Percentiles rank a stretch among this genome's conserved stretches.
phyloP scores from a whole-genome alignment of 2,329 filamentous ascomycete genomes.

The Thermochaetoides dissita region DNA sequence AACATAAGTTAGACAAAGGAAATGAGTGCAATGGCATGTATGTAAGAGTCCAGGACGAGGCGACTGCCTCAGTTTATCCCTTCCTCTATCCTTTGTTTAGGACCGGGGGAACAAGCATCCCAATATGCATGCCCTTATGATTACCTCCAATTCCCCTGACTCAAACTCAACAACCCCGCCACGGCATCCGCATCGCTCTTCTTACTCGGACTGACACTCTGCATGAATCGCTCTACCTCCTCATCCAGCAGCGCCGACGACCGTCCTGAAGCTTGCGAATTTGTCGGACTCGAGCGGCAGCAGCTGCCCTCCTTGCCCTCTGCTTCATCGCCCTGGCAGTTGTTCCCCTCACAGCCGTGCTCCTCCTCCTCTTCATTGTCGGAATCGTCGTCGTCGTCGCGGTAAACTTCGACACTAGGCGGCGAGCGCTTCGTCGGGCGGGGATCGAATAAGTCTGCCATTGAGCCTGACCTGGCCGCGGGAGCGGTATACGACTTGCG shows the following conservation, averaged over 20 bases:
- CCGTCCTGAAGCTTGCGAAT: background rate
- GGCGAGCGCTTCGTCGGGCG: conserved; percentile 15
- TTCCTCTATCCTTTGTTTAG: too few species aligned
- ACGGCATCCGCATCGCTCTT: conserved; percentile 77
- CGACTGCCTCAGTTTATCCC: too few species aligned
- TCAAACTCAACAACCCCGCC: conserved; percentile 74
- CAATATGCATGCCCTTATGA: background rate
- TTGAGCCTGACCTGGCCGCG: conserved; percentile 5
- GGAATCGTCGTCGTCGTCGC: conserved; percentile 33
- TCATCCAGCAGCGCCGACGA: conserved; percentile 25
- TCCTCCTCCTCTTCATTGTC: conserved; percentile 16
- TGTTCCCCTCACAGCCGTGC: too few species aligned
- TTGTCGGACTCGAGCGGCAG: background rate
- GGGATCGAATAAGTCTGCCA: background rate
- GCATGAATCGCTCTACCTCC: conserved; percentile 64
- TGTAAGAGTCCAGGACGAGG: too few species aligned
- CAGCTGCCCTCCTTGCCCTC: background rate
- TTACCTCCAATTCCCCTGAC: conserved; percentile 80
- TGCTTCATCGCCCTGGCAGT: background rate
- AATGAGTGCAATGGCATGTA: too few species aligned
- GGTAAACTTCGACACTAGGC: conserved; percentile 27
- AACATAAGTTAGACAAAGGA: too few species aligned
- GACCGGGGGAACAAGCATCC: too few species aligned
- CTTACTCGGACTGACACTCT: conserved; percentile 52
- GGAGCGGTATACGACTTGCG: conserved; percentile 6